Base-by-base conservation (phyloP, 2,329 filamentous ascomycete genomes). In the Fusarium domesticum region DNA sequence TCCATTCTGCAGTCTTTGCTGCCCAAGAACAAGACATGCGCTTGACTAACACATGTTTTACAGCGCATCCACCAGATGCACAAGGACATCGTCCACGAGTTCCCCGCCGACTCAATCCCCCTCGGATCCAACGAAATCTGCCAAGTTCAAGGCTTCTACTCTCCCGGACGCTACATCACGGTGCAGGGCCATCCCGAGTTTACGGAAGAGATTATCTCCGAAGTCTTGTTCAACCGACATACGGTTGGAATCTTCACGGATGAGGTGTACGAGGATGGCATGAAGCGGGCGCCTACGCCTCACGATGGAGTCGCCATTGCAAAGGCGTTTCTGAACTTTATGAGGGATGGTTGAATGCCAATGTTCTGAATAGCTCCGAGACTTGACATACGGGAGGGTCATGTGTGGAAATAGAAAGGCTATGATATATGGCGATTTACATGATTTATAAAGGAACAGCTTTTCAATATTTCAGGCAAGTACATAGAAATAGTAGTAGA, bases 241-340 rank as follows among this genome's bases (percentile, higher is more conserved):
- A 71, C 74, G 19, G 71, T 71, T 37, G 88, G 87, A 1, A 73
- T 93, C 17, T 86, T 96, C 52, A 69, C 75, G 42, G 81, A 91
- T 44, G 80, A 80, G 15, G 67, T 85, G 48, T 92, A 80, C 55
- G 68, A 80, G 43, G 85, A 88, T 56, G 87, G 80, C 18, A 78
- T 91, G 63, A 70, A 68, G 6, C 78, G 88, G 48, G 84, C 84
- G 2, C 71, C 70, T 7, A 74, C 81, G 25, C 72, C 79, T 42
- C 89, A 96, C 52, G 90, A 96, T 64, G 91, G 92, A 2, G 73
- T 93, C n/a, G 69, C 74, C 3, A 82, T 96, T 42, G 85, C 82
- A 1, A 74, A 77, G 51, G 84, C 81, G 0, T 95, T 96, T 63
- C 63, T 96, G 60, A 79, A 76, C 35, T 96, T 97, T 56, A 65